Evolutionary conservation across 2,329 filamentous ascomycete genomes (phyloP).

Genomic region (Fusarium gaditjirri): DNA sequence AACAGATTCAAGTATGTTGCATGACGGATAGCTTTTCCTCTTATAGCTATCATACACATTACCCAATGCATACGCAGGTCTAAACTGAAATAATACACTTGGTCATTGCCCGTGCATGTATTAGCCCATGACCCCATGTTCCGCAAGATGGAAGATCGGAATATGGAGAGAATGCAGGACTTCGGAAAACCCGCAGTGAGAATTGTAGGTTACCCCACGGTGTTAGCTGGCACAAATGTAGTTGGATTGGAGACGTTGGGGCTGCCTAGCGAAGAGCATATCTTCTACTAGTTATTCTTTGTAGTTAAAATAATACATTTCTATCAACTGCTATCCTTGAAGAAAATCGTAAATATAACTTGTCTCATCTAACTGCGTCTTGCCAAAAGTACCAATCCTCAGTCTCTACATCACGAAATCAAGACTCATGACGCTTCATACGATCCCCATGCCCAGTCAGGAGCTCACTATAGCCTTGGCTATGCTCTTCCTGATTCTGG

Average conservation of each 20-base stretch:
- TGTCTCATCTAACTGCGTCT: fast-evolving
- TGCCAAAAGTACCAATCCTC: not conserved
- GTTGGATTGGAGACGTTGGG: not conserved
- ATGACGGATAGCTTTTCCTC: too few species aligned
- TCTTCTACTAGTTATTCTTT: too few species aligned
- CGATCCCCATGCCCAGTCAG: not conserved
- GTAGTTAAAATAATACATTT: not conserved
- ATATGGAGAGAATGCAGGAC: not conserved
- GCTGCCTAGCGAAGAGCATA: not conserved
- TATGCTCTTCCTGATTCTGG: not conserved
- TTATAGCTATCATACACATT: too few species aligned
- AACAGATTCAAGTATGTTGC: too few species aligned
- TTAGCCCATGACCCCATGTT: not conserved
- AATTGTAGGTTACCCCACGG: not conserved
- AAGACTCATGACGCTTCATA: not conserved
- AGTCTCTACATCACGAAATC: not conserved
- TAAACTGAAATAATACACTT: too few species aligned
- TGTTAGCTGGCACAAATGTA: not conserved
- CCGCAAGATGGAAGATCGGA: not conserved
- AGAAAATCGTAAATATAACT: too few species aligned
- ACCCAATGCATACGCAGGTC: too few species aligned
- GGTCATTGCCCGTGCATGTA: too few species aligned
- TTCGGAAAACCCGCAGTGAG: not conserved
- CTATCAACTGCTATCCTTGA: not conserved
- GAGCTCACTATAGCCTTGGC: not conserved